A percentile compares a stretch with the other conserved stretches of the same genome.
Evolutionary conservation across 805 yeast genomes (phyloP).

Genomic region (Spathaspora gorwiae): DNA sequence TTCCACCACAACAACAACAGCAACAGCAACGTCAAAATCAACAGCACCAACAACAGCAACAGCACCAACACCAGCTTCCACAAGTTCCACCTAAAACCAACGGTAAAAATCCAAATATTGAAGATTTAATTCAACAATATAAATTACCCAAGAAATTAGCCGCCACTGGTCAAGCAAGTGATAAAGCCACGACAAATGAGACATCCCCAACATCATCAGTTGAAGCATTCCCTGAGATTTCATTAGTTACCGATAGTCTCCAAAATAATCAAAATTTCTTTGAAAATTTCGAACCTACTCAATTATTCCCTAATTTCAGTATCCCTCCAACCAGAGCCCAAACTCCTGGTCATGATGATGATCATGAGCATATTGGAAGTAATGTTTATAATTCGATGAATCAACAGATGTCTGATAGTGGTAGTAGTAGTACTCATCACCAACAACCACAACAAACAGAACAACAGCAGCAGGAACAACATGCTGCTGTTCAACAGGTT

Average conservation of each 20-base stretch:
- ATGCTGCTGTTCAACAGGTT: neutral
- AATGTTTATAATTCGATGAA: constrained; percentile 6
- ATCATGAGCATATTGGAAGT: constrained; percentile 3
- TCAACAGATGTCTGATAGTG: neutral
- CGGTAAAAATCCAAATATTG: constrained; percentile 19
- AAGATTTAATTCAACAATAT: constrained; percentile 30
- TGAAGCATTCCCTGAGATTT: constrained; percentile 47
- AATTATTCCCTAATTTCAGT: constrained; percentile 45
- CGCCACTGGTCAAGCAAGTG: constrained; percentile 1
- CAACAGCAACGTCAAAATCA: constrained; percentile 2
- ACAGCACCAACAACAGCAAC: constrained; percentile 1
- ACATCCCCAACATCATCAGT: constrained; percentile 33
- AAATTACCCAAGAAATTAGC: constrained; percentile 13
- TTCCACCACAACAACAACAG: constrained; percentile 2
- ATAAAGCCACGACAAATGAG: constrained; percentile 11
- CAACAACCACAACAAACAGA: constrained; percentile 1
- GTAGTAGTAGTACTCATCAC: neutral
- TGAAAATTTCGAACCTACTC: constrained; percentile 55
- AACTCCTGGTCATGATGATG: constrained; percentile 20
- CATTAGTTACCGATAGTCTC: constrained; percentile 50
- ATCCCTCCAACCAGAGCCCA: constrained; percentile 34
- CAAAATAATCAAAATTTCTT: constrained; percentile 43
- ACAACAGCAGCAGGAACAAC: neutral
- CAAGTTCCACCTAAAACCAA: neutral
- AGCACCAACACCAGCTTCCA: neutral